Conservation (phyloP, 2,329 filamentous ascomycete species). For the Talaromyces piceae region DNA sequence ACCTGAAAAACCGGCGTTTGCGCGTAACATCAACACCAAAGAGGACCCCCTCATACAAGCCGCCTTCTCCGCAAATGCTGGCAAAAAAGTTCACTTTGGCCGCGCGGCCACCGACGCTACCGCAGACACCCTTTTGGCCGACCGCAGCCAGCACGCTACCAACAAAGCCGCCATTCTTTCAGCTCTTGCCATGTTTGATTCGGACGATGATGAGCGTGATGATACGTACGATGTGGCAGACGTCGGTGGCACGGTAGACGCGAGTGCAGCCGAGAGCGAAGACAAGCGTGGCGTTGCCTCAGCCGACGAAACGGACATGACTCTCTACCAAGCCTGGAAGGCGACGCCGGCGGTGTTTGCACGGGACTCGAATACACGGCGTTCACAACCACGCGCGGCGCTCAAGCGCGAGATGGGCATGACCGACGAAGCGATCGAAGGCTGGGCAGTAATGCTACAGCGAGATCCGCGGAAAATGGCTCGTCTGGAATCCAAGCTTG, state of each 20-base stretch:
- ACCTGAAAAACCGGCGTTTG: conserved; percentile 24
- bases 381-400: conserved; percentile 53
- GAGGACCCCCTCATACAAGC: conserved; percentile 72
- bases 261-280: conserved; percentile 37
- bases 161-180: conserved; percentile 83
- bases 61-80: conserved; percentile 49
- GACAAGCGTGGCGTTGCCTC: conserved; percentile 36
- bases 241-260: conserved; percentile 79
- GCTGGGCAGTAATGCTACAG: conserved; percentile 81
- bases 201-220: conserved; percentile 91
- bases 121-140: conserved; percentile 64
- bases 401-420: conserved; percentile 72
- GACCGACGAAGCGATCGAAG: conserved; percentile 90
- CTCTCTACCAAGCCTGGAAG: conserved; percentile 66
- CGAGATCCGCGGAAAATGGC: conserved; percentile 63
- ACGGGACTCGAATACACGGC: conserved; percentile 62
- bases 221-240: conserved; percentile 93
- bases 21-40: conserved; percentile 68
- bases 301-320: conserved; percentile 34
- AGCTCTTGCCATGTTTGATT: conserved; percentile 81
- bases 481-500: conserved; percentile 63
- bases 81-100: conserved; percentile 64
- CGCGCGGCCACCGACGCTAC: conserved; percentile 55
- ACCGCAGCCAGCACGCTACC: conserved; percentile 53
- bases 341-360: conserved; percentile 58